Evolutionary conservation across 2,329 filamentous ascomycete genomes (phyloP).

Genomic region (Arachnomyces sp.): DNA sequence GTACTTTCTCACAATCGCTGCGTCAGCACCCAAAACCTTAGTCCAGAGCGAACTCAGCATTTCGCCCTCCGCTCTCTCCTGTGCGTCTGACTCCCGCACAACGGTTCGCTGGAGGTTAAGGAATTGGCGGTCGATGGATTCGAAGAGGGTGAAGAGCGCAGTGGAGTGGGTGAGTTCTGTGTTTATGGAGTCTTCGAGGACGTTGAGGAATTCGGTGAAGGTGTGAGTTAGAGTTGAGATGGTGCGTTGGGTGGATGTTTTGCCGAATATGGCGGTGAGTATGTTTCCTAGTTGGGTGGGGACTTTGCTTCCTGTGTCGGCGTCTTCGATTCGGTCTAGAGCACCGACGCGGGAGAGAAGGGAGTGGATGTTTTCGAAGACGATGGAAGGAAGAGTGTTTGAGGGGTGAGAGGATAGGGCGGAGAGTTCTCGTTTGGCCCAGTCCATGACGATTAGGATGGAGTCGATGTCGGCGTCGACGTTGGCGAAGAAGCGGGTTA

Average conservation of each 20-base stretch:
- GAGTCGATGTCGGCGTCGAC: conserved; percentile 90
- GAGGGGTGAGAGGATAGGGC: conserved; percentile 52
- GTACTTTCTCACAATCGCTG: conserved; percentile 73
- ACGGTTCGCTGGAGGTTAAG: conserved; percentile 79
- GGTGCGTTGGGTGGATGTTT: conserved; percentile 72
- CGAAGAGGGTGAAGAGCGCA: conserved; percentile 79
- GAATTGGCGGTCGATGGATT: conserved; percentile 84
- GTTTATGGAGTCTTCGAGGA: conserved; percentile 82
- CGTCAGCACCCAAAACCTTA: conserved; percentile 69
- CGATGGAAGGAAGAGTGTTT: conserved; percentile 56
- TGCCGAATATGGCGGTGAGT: conserved; percentile 67
- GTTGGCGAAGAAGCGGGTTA: conserved; percentile 87
- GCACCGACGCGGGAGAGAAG: conserved; percentile 54
- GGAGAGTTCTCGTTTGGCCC: conserved; percentile 78
- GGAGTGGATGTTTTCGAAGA: conserved; percentile 77
- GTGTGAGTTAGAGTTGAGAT: conserved; percentile 74
- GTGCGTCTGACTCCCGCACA: conserved; percentile 70
- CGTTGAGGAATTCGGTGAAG: conserved; percentile 77
- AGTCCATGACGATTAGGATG: conserved; percentile 92
- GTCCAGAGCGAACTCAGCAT: conserved; percentile 81
- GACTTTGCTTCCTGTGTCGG: conserved; percentile 17
- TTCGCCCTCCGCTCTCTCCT: conserved; percentile 74
- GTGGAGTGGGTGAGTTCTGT: conserved; percentile 75
- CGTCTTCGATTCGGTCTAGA: conserved; percentile 30
- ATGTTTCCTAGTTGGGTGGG: conserved; percentile 64